Evolutionary conservation across 2,329 filamentous ascomycete species (phyloP).

Genomic region (Calcarisporium arbuscula): DNA sequence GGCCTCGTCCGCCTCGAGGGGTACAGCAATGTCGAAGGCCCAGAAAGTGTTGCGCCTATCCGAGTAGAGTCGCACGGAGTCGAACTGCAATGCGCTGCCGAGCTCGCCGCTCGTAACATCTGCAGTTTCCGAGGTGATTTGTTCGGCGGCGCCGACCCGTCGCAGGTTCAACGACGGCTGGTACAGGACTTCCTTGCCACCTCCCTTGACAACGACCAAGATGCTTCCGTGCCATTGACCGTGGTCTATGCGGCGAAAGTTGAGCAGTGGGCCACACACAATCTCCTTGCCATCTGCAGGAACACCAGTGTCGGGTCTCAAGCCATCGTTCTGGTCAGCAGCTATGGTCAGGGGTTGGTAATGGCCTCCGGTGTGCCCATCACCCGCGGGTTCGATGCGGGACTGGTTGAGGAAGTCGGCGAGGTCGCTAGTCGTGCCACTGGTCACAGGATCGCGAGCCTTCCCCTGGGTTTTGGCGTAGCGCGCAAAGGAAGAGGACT

Average conservation of each 20-base stretch:
- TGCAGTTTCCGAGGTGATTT: constrained; percentile 12
- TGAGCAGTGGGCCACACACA: constrained; percentile 66
- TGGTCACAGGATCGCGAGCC: constrained; percentile 25
- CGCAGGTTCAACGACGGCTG: constrained; percentile 54
- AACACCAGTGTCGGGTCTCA: constrained; percentile 18
- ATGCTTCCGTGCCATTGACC: constrained; percentile 79
- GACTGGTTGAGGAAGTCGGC: constrained; percentile 50
- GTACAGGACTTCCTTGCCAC: constrained; percentile 50
- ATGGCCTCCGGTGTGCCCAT: constrained; percentile 24
- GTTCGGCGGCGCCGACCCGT: constrained; percentile 25
- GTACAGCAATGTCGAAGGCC: constrained; percentile 78
- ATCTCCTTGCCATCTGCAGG: constrained; percentile 50
- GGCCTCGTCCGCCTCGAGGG: constrained; percentile 63
- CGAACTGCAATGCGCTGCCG: constrained; percentile 34
- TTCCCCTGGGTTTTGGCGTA: constrained; percentile 30
- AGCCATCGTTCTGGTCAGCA: constrained; percentile 21
- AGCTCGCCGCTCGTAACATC: constrained; percentile 22
- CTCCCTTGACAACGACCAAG: constrained; percentile 71
- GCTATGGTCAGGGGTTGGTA: constrained; percentile 46
- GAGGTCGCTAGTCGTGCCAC: constrained; percentile 42
- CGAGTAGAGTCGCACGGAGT: constrained; percentile 54
- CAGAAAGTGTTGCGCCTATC: constrained; percentile 75
- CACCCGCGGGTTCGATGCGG: constrained; percentile 38
- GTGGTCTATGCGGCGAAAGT: constrained; percentile 70
- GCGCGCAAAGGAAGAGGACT: constrained; percentile 49